Conservation (phyloP, 768 basidiomycete genomes). For the Baorangia bicolor region DNA sequence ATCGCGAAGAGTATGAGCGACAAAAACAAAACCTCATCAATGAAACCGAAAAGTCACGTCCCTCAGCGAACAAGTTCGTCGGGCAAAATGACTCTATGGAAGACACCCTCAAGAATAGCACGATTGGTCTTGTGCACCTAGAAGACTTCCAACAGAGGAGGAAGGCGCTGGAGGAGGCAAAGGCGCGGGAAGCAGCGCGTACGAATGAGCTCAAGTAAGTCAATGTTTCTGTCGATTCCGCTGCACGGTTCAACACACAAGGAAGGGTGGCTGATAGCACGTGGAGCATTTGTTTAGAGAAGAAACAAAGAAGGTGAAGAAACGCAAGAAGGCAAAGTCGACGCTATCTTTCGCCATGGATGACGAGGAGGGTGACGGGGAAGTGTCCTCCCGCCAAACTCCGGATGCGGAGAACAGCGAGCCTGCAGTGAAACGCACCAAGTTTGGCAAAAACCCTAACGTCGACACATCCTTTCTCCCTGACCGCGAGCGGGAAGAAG, state of each 20-base stretch:
- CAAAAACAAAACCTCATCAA: conserved; percentile 78
- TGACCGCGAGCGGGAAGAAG: conserved; percentile 95
- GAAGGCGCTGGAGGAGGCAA: conserved; percentile 89
- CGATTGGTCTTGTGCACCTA: conserved; percentile 86
- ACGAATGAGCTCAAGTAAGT: conserved; percentile 88
- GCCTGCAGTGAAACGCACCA: conserved; percentile 64
- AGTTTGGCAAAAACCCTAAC: conserved; percentile 90
- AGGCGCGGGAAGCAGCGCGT: conserved; percentile 83
- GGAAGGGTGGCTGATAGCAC: conserved; percentile 61
- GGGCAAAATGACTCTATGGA: conserved; percentile 95
- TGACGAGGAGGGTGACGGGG: conserved; percentile 60
- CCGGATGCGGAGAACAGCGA: conserved; percentile 41
- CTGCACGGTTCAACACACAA: conserved; percentile 5
- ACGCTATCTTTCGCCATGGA: conserved; percentile 91
- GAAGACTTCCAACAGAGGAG: conserved; percentile 91
- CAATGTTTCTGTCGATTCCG: conserved; percentile 12
- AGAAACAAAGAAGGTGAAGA: conserved; percentile 83
- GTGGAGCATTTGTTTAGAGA: conserved; percentile 88
- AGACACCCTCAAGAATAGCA: conserved; percentile 85
- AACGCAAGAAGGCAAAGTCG: conserved; percentile 88
- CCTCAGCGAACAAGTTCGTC: conserved; percentile 85
- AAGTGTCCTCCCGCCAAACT: conserved; percentile 38
- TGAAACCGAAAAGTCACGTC: conserved; percentile 92
- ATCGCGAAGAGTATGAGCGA: conserved; percentile 78
- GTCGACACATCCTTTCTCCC: conserved; percentile 99